Conservation (phyloP, 2,329 filamentous ascomycete species). For the Juglanconis oblonga region DNA sequence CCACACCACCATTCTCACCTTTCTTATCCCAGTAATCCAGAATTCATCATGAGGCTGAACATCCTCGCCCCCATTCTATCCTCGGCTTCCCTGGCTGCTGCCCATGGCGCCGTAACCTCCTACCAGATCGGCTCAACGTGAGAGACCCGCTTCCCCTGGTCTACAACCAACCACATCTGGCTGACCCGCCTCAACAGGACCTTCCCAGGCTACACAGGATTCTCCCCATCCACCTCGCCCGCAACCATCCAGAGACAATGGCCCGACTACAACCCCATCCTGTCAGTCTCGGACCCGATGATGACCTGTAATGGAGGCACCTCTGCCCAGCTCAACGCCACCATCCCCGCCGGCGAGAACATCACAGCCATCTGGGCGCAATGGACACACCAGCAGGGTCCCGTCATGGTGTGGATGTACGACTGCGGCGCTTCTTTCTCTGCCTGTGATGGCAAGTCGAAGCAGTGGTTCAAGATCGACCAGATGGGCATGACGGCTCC, state of each 20-base stretch:
- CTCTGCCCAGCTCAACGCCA: constrained; percentile 41
- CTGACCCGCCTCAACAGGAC: constrained; percentile 13
- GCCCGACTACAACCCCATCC: constrained; percentile 55
- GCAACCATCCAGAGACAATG: constrained; percentile 57
- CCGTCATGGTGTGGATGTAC: constrained; percentile 57
- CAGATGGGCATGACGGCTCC: constrained; percentile 47
- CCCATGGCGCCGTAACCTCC: constrained; percentile 40
- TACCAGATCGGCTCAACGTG: constrained; percentile 42
- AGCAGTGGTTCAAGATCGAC: constrained; percentile 59
- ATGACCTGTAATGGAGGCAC: constrained; percentile 56
- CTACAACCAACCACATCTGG: not conserved
- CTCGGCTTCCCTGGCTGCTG: constrained; percentile 28
- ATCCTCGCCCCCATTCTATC: constrained; percentile 12
- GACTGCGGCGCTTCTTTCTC: constrained; percentile 48
- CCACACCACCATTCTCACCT: not conserved
- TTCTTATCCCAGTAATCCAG: not conserved
- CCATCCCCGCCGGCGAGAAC: constrained; percentile 43
- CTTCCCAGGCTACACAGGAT: constrained; percentile 46
- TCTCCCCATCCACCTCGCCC: constrained; percentile 44
- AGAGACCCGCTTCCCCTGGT: not conserved
- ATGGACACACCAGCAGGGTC: constrained; percentile 58
- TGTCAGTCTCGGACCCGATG: constrained; percentile 43
- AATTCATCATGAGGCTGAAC: constrained; percentile 18
- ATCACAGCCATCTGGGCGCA: constrained; percentile 52
- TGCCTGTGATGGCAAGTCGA: constrained; percentile 48